Evolutionary conservation across 192 early-diverging fungal species (phyloP), one percentile per base, ranked within the genome.

Genomic region (Linnemannia zychae): DNA sequence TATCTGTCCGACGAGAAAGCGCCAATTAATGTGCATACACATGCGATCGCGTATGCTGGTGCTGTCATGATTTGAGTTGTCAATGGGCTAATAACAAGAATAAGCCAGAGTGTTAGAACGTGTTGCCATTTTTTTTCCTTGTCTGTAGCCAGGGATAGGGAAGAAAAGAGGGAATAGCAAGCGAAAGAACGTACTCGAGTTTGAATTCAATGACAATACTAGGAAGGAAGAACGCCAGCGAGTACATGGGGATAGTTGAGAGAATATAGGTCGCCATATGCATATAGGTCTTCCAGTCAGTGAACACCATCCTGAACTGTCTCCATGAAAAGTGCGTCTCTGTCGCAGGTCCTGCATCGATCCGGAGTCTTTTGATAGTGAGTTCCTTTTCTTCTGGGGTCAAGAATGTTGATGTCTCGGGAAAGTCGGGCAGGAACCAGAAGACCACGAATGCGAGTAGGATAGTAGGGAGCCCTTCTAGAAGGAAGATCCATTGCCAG

Each of bases 401-500:
- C 34, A 92, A 52, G 57, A 87, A 92, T 65, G 65, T 76, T 4
- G 89, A 75, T 20, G 76, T 90, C 37, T 88, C 82, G 16, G 92
- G 90, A 13, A 87, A 88, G 72, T 90, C 88, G 3, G 90, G 83
- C 28, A 92, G 78, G 28, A 76, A 37, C n/a, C 78, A 86, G 52
- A 76, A 83, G 13, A 78, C 75, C 20, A 82, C 48, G 34, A 78
- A 11, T 18, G 79, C 74, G 38, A 88, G 37, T 12, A 86, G 71
- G 36, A 89, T 65, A 5, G 88, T 82, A 0, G 88, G 76, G 18
- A 93, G 44, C 4, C 94, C 95, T 76, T 93, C 92, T 17, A 93
- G 77, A 33, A 95, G 67, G 78, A 95, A 95, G n/a, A 95, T 87
- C 89, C 89, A 92, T 68, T 89, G 91, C 92, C 92, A 93, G 28